These are phyloP conservation scores for Arbutus unedo DNA, from an alignment of 148 eudicot genomes.

Conservation along the genomic window DNA sequence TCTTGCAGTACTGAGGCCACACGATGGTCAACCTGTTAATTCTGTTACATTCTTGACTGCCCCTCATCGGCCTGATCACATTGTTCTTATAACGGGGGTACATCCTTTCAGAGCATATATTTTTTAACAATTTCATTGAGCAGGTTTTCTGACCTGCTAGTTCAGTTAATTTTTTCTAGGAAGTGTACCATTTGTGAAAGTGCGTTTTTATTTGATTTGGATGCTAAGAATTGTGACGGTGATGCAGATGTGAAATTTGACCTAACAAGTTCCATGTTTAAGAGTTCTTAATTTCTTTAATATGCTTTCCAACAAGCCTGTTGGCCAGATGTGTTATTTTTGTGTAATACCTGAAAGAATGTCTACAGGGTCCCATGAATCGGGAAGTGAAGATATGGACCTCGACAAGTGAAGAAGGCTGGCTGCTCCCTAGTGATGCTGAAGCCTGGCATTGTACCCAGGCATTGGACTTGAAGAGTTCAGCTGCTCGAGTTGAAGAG, in stretches of 20 bases:
- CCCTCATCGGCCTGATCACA: conserved; percentile 87
- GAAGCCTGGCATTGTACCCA: conserved; percentile 92
- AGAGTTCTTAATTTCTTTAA: neutral
- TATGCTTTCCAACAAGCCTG: neutral
- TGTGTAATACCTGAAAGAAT: conserved; percentile 7
- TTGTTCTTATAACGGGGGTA: conserved; percentile 91
- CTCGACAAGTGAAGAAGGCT: conserved; percentile 92
- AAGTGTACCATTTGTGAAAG: neutral
- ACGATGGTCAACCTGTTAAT: conserved; percentile 88
- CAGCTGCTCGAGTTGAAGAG: conserved; percentile 63
- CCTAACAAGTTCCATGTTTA: neutral
- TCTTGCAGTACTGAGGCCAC: conserved; percentile 78
- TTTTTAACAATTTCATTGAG: conserved; percentile 9
- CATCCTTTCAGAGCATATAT: conserved; percentile 11
- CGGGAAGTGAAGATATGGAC: conserved; percentile 92
- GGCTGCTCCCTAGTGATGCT: conserved; percentile 96
- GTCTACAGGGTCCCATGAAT: conserved; percentile 73
- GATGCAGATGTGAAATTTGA: neutral
- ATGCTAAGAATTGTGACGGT: neutral
- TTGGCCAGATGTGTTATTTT: neutral
- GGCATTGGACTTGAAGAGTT: conserved; percentile 78
- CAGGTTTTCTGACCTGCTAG: neutral
- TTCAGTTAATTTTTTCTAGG: conserved; percentile 7
- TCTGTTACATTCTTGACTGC: conserved; percentile 85
- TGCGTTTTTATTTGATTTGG: conserved; percentile 8